Evolutionary conservation across 768 basidiomycete genomes (phyloP).

Genomic region (Lyophyllum atratum): DNA sequence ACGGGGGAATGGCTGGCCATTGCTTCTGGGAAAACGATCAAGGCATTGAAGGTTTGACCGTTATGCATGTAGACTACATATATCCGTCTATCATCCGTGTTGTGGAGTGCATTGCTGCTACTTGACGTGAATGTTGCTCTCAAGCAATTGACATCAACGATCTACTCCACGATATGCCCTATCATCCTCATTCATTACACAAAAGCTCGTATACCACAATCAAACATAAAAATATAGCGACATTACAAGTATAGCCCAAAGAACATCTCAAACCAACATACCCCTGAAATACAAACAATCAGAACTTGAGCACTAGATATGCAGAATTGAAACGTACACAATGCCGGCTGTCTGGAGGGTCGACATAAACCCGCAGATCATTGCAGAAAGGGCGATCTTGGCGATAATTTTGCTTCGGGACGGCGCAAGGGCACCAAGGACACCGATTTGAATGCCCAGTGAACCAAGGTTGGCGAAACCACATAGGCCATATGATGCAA

Average conservation of each 20-base stretch:
- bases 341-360: slow-evolving; percentile 38
- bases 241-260: neutral
- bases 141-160: neutral
- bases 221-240: neutral
- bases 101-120: neutral
- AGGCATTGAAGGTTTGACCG: slow-evolving; percentile 72
- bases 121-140: neutral
- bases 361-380: slow-evolving; percentile 35
- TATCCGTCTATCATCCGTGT: neutral
- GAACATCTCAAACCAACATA: slow-evolving; percentile 19
- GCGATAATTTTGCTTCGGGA: slow-evolving; percentile 72
- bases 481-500: slow-evolving; percentile 85
- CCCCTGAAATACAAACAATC: slow-evolving; percentile 15
- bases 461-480: slow-evolving; percentile 90
- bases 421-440: slow-evolving; percentile 46
- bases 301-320: slow-evolving; percentile 13
- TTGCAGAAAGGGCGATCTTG: slow-evolving; percentile 57
- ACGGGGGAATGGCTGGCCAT: slow-evolving; percentile 88
- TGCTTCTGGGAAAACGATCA: slow-evolving; percentile 79
- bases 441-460: slow-evolving; percentile 75
- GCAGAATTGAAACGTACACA: slow-evolving; percentile 17
- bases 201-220: neutral
- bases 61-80: neutral
- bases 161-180: neutral
- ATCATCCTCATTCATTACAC: neutral